Evolutionary conservation across 352 stramenopile species (phyloP).

Genomic region (Elongisporangium prolatum): DNA sequence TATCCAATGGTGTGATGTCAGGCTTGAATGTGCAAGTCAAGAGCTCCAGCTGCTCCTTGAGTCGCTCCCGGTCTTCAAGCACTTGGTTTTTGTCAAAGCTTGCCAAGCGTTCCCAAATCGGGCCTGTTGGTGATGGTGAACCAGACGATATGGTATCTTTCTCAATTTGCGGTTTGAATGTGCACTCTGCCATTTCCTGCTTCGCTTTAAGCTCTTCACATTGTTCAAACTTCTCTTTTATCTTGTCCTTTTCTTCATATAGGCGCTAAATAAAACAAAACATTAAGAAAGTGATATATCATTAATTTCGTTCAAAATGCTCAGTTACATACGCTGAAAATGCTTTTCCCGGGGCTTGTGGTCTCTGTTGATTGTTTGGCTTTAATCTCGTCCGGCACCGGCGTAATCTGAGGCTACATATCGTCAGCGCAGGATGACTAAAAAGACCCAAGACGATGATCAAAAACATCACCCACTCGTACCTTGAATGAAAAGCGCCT

Average conservation of each 20-base stretch:
- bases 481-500: slow-evolving; percentile 77
- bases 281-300: slow-evolving; percentile 8
- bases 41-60: slow-evolving; percentile 66
- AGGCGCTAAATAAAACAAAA: slow-evolving; percentile 35
- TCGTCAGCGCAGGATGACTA: slow-evolving; percentile 4
- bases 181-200: slow-evolving; percentile 78
- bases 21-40: slow-evolving; percentile 82
- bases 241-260: slow-evolving; percentile 73
- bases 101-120: slow-evolving; percentile 71
- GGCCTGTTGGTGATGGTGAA: slow-evolving; percentile 22
- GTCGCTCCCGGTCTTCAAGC: slow-evolving; percentile 70
- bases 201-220: slow-evolving; percentile 62
- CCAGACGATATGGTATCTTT: slow-evolving; percentile 11
- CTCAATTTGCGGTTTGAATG: slow-evolving; percentile 70
- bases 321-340: slow-evolving; percentile 64
- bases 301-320: slow-evolving; percentile 17
- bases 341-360: slow-evolving; percentile 54
- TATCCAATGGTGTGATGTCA: slow-evolving; percentile 54
- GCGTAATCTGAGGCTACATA: slow-evolving; percentile 49
- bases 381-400: slow-evolving; percentile 50
- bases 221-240: slow-evolving; percentile 76
- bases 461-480: slow-evolving; percentile 6
- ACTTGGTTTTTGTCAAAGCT: slow-evolving; percentile 80
- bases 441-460: slow-evolving; percentile 7
- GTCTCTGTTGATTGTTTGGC: slow-evolving; percentile 50